These are phyloP conservation scores for Anthracocystis setariae DNA, from an alignment of 1,284 basidiomycete genomes.

Conservation along the genomic window DNA sequence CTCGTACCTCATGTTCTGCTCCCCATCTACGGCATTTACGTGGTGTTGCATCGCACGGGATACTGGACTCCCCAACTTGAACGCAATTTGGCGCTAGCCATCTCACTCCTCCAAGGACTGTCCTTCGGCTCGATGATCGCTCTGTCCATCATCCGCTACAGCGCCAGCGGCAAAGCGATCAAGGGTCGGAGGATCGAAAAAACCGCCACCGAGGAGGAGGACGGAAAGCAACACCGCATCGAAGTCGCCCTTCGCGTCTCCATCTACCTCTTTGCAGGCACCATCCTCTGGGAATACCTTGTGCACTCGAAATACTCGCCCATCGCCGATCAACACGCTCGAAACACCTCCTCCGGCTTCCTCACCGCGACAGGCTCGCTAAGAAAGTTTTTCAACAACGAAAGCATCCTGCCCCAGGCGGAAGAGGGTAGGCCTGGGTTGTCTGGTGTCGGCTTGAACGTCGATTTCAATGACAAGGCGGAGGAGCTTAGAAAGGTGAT, in stretches of 20 bases:
- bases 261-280: slow-evolving; percentile 24
- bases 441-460: slow-evolving; percentile 28
- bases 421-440: slow-evolving; percentile 11
- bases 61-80: slow-evolving; percentile 32
- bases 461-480: slow-evolving; percentile 9
- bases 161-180: slow-evolving; percentile 36
- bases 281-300: slow-evolving; percentile 47
- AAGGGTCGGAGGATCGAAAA: slow-evolving; percentile 46
- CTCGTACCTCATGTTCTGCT: slow-evolving; percentile 28
- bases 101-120: slow-evolving; percentile 34
- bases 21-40: slow-evolving; percentile 44
- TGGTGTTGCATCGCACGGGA: slow-evolving; percentile 15
- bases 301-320: slow-evolving; percentile 45
- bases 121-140: slow-evolving; percentile 30
- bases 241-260: slow-evolving; percentile 29
- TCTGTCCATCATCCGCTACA: slow-evolving; percentile 36
- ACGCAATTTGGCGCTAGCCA: slow-evolving; percentile 11
- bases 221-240: slow-evolving; percentile 28
- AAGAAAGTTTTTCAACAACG: slow-evolving; percentile 41
- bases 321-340: slow-evolving; percentile 21
- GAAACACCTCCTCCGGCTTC: slow-evolving; percentile 28
- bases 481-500: slow-evolving; percentile 10
- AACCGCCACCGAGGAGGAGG: slow-evolving; percentile 29
- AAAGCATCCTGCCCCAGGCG: slow-evolving; percentile 27
- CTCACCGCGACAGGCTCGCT: slow-evolving; percentile 25